These are phyloP conservation scores for Alternaria arbusti DNA, from an alignment of 2,329 filamentous ascomycete species.

Conservation along the genomic window DNA sequence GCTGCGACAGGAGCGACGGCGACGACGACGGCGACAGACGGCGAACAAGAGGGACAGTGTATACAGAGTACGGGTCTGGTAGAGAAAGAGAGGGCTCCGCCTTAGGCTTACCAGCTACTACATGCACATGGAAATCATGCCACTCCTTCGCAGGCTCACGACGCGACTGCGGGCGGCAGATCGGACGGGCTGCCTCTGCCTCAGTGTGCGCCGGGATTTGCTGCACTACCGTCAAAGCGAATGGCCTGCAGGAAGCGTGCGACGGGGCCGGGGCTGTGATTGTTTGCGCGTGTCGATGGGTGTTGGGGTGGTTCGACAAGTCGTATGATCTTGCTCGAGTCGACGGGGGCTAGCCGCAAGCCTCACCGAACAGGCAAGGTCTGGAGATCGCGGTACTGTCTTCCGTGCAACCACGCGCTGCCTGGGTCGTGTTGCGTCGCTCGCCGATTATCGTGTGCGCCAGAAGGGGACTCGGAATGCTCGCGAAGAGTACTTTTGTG, in stretches of 20 bases:
- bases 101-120: constrained; percentile 27
- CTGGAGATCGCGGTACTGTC: neutral
- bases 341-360: constrained; percentile 4
- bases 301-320: constrained; percentile 11
- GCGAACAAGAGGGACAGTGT: constrained; percentile 1
- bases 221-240: constrained; percentile 1
- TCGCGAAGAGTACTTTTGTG: neutral
- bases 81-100: constrained; percentile 8
- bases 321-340: constrained; percentile 14
- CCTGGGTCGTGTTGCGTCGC: neutral
- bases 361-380: neutral
- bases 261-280: constrained; percentile 7
- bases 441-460: neutral
- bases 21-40: constrained; percentile 1
- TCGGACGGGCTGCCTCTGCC: constrained; percentile 3
- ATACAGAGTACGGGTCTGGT: neutral
- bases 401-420: neutral
- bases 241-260: constrained; percentile 7
- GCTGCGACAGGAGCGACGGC: neutral
- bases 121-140: constrained; percentile 17
- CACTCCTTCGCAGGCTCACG: constrained; percentile 9
- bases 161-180: constrained; percentile 6
- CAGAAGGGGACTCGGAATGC: neutral
- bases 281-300: constrained; percentile 10
- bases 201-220: constrained; percentile 3